Percentiles rank a stretch among this genome's conserved stretches.
These are phyloP conservation scores for Ogataea minuta DNA, from an alignment of 805 yeast genomes.

Conservation along the genomic window DNA sequence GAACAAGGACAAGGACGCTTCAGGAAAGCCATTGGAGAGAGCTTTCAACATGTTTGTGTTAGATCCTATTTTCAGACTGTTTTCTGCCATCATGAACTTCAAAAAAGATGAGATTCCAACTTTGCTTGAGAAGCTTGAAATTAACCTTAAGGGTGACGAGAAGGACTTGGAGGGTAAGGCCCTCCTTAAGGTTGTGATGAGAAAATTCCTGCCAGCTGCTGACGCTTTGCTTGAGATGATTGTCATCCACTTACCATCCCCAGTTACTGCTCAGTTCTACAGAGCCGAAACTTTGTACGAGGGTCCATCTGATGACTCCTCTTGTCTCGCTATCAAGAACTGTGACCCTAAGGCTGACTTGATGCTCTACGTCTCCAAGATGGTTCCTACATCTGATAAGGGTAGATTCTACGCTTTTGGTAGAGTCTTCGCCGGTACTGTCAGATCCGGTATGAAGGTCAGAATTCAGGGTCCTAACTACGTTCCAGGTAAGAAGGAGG, in stretches of 20 bases:
- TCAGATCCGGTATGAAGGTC: constrained; percentile 97
- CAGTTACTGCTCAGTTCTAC: constrained; percentile 98
- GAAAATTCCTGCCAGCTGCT: constrained; percentile 99
- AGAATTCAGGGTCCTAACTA: constrained; percentile 99
- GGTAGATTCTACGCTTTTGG: constrained; percentile 99
- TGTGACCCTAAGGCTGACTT: constrained; percentile 98
- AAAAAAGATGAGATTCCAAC: constrained; percentile 95
- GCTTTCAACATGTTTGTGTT: constrained; percentile 99
- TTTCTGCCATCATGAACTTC: constrained; percentile 97
- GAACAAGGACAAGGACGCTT: constrained; percentile 92
- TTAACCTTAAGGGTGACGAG: constrained; percentile 91
- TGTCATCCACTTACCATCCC: constrained; percentile 97
- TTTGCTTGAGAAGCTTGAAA: constrained; percentile 91
- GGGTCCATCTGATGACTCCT: constrained; percentile 95
- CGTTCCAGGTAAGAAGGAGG: constrained; percentile 97
- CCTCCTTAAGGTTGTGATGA: constrained; percentile 96
- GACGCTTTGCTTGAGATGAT: constrained; percentile 99
- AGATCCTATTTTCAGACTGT: constrained; percentile 98
- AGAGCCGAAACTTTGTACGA: constrained; percentile 99
- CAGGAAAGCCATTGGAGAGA: constrained; percentile 94
- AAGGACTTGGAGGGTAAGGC: constrained; percentile 99
- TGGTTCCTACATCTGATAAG: constrained; percentile 99
- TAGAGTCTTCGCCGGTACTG: constrained; percentile 99
- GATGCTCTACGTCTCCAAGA: constrained; percentile 99
- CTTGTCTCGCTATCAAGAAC: constrained; percentile 89